A percentile compares a stretch with the other conserved stretches of the same genome.
These are phyloP conservation scores for Ensete glaucum DNA, from an alignment of 176 grass and related monocot genomes.

Conservation along the genomic window DNA sequence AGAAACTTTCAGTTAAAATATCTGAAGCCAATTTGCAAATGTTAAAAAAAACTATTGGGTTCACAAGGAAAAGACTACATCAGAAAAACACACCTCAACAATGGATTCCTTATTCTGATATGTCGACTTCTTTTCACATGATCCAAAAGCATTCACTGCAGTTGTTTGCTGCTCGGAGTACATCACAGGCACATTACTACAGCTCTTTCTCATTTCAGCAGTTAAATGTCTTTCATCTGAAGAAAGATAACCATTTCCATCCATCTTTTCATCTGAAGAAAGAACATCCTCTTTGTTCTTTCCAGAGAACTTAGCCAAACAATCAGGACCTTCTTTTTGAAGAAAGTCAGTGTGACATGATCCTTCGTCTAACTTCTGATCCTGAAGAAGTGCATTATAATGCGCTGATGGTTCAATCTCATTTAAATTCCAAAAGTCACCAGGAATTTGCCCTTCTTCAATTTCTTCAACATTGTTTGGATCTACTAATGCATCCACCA, in stretches of 20 bases:
- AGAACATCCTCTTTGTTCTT: not conserved
- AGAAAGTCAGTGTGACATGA: conserved; percentile 16
- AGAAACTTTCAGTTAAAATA: not conserved
- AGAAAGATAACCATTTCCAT: not conserved
- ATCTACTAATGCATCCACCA: not conserved
- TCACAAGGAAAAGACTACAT: not conserved
- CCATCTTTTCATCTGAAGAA: not conserved
- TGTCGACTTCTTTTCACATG: not conserved
- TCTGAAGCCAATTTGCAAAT: too few species aligned
- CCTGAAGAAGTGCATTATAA: conserved; percentile 26
- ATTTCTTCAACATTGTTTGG: conserved; percentile 25
- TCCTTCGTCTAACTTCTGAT: conserved; percentile 29
- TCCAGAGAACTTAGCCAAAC: not conserved
- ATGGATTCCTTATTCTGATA: not conserved
- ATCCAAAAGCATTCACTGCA: not conserved
- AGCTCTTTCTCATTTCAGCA: not conserved
- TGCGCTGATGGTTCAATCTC: conserved; percentile 18
- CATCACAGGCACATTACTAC: not conserved
- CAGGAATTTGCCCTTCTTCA: conserved; percentile 92
- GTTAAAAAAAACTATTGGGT: not conserved
- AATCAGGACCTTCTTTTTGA: conserved; percentile 23
- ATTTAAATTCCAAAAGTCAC: conserved; percentile 40
- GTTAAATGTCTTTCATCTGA: not conserved
- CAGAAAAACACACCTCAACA: not conserved
- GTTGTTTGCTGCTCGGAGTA: not conserved